phyloP scores from a whole-genome alignment of 495 filamentous ascomycete genomes.

The Xylaria flabelliformis region DNA sequence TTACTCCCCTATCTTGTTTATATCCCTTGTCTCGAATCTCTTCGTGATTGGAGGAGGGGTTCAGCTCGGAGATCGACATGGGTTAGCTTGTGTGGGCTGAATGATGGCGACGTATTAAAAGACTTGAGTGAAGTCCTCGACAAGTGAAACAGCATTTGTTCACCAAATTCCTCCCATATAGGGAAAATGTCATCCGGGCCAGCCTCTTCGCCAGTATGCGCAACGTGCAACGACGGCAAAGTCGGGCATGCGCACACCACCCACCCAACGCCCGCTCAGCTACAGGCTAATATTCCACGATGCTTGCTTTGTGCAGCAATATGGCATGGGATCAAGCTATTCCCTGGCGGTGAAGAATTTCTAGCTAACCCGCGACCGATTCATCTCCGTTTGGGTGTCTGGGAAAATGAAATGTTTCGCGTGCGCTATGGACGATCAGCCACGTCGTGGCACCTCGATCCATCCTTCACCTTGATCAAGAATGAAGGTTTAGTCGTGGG shows the following conservation, averaged over 20 bases:
- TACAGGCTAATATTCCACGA: background rate
- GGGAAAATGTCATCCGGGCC: background rate
- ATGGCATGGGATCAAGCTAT: background rate
- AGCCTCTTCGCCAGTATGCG: background rate
- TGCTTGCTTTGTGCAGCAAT: background rate
- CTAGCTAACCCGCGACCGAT: background rate
- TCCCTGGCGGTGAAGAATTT: background rate
- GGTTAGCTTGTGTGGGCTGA: background rate
- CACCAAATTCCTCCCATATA: background rate
- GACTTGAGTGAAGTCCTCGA: background rate
- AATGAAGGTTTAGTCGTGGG: background rate
- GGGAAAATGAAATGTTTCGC: background rate
- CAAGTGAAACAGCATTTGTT: background rate
- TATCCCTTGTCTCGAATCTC: background rate
- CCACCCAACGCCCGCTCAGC: background rate
- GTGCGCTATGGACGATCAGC: background rate
- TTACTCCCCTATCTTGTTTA: background rate
- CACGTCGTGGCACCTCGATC: conserved; percentile 5
- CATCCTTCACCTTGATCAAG: background rate
- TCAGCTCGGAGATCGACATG: background rate
- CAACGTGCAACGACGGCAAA: background rate
- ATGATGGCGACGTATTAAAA: background rate
- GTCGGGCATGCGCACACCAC: background rate
- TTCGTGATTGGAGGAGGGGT: background rate
- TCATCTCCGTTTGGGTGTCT: background rate